Evolutionary conservation across 2,329 filamentous ascomycete species (phyloP), one percentile per base, ranked within the genome.

Genomic region (Tolypocladium inflatum): DNA sequence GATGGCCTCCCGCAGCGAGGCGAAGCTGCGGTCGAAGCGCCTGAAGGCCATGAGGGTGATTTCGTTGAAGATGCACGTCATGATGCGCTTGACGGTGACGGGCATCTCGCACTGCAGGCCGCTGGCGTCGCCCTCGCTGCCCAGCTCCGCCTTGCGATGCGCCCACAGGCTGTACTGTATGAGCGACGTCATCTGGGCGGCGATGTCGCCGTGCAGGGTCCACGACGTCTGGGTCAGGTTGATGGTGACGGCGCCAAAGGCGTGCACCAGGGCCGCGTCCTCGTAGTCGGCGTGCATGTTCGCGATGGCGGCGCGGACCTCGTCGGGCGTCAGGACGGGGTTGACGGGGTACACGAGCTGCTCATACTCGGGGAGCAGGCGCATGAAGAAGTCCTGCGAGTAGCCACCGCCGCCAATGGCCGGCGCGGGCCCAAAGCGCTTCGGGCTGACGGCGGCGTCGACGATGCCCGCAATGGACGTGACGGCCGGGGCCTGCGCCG

Each of bases 1-100:
- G 58, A 78, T 75, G 15, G 74, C 75, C 61, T 82, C 78, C 5
- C 78, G 73, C 52, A 82, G 73, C 56, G 78, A 74, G 63, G 74
- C 69, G 52, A 80, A 78, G 7, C 76, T 76, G 41, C 76, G 72
- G 56, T 81, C 77, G 58, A 71, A 72, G 35, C 75, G 73, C 52
- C 75, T 73, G 30, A 80, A 71, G 7, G 73, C 74, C 73, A 80
- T 77, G 55, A 79, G 70, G 64, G 74, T 77, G 58, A 80, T 80
- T 61, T 81, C 76, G 45, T 80, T 73, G 61, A 79, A 81, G 54
- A 81, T 68, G 33, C 73, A 76, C 33, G 76, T 77, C 73, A 80
- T 77, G 30, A 78, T 74, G 55, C 75, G 71, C 56, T 75, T 72
- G 30, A 79, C 71, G 0, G 73, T 75, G 5, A 74, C 69, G 2